phyloP scores from a whole-genome alignment of 305 asterid species.

The Nicotiana rustica region DNA sequence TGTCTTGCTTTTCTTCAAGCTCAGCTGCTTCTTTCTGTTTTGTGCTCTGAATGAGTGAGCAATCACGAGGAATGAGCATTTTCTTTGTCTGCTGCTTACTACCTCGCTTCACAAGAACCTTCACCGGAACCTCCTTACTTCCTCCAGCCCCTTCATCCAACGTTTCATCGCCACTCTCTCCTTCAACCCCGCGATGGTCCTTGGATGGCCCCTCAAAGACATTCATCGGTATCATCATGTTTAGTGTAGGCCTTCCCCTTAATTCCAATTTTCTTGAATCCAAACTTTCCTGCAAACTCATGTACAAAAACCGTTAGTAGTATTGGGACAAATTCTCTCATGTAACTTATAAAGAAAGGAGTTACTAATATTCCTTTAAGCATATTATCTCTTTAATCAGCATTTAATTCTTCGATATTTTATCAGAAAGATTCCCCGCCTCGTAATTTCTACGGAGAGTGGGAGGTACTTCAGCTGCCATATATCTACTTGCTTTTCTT shows the following conservation, averaged over 20 bases:
- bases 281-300: slow-evolving; percentile 84
- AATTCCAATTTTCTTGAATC: slow-evolving; percentile 94
- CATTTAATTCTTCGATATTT: slow-evolving; percentile 10
- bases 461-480: not conserved
- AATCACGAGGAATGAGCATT: slow-evolving; percentile 92
- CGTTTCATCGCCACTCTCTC: slow-evolving; percentile 92
- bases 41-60: slow-evolving; percentile 93
- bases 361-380: slow-evolving; percentile 18
- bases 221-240: slow-evolving; percentile 96
- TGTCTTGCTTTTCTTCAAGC: slow-evolving; percentile 98
- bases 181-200: slow-evolving; percentile 79
- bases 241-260: slow-evolving; percentile 85
- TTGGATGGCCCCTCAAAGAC: slow-evolving; percentile 78
- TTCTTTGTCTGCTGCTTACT: slow-evolving; percentile 93
- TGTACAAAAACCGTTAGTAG: slow-evolving; percentile 38
- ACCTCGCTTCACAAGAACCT: slow-evolving; percentile 95
- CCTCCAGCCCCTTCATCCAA: slow-evolving; percentile 73
- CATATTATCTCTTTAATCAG: not conserved
- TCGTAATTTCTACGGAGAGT: not conserved
- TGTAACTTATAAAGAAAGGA: slow-evolving; percentile 11
- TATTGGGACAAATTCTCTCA: not conserved
- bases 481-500: not conserved
- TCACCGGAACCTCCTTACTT: slow-evolving; percentile 82
- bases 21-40: slow-evolving; percentile 99
- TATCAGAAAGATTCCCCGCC: not conserved